Base-by-base conservation (phyloP, 768 basidiomycete species). In the Boletus fagicola region DNA sequence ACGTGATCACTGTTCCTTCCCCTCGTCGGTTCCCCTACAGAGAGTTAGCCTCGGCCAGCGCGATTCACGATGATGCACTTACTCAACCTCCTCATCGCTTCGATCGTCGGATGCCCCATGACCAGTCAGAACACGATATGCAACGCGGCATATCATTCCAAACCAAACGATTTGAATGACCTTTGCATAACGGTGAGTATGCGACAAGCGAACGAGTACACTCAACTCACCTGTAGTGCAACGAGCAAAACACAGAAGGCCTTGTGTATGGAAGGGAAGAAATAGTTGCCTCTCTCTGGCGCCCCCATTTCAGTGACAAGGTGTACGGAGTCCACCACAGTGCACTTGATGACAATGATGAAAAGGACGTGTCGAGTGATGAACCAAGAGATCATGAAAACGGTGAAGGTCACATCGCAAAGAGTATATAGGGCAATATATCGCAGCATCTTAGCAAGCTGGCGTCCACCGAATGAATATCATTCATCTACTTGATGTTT, bases 391-490 rank as follows among this genome's bases (percentile, higher is more conserved):
- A 94, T 51, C 66, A 98, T 80, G 78, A 96, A 99, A 60, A 81
- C 65, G 31, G 77, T 89, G 68, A 99, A 98, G 0, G 83, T 80
- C 26, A 75, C 64, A 71, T 98, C 94, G 53, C 88, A 90, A 15
- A 83, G 69, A 20, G 81, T 72, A 62, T 83, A 81, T 42, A 86
- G 71, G 16, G 77, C 76, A n/a, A 95, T 77, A 72, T 98, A 99
- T 55, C 88, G 87, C 60, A 91, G 73, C 90, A 98, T 96, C 73
- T 99, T 99, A 11, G 94, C 96, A 61, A 91, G 70, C 93, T 96
- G 58, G 55, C 6, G 18, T 36, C n/a, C 15, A 35, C 28, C 12
- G 56, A 49, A 44, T 57, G 39, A 62, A 47, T 62, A 22, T 45
- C 49, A 43, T 24, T 13, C 13, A 1, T 28, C 39, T 1, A 16